Evolutionary conservation across 1,284 basidiomycete genomes (phyloP), one percentile per base, ranked within the genome.

Genomic region (Leccinum subrobustum): DNA sequence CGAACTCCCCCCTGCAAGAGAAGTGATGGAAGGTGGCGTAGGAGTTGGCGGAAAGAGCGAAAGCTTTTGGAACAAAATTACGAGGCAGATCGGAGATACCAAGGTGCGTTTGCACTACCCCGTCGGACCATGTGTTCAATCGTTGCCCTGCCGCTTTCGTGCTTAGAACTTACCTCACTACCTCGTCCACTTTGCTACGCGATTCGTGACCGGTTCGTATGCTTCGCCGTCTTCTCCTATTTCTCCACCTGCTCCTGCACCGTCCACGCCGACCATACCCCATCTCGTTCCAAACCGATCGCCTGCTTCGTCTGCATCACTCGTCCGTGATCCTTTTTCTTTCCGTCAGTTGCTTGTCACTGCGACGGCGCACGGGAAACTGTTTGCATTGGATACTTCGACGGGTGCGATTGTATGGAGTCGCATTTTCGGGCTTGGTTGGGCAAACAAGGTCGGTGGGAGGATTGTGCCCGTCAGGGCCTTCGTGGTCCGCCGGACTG

Each of bases 281-380:
- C 6, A 60, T 39, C 14, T 33, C 35, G 5, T 68, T 39, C 71
- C 71, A 12, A 8, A 39, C 0, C 65, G 25, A 31, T 68, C 58
- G 9, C 60, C 61, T 11, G 80, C 20, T 76, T 80, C 57, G 62
- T 71, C 44, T 66, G 72, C 68, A 27, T 60, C 75, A 1, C 77
- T 89, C 0, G 78, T 80, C 54, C 84, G 91, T 2, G 93, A 97
- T 70, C 77, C 87, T 1, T 97, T 96, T 71, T 95, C 94, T 0
- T 93, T 97, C 75, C 83, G 91, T 53, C 93, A 97, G 73, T 74
- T 98, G 44, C 82, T 96, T 54, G 83, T 97, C 2, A 82, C 81
- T 3, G 90, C 87, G 0, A 93, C 92, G 1, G 67, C 77, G 2
- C 79, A 83, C 35, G 93, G 94, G 18, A 94, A 93, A 71, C 68